Base-by-base conservation (phyloP, 441 rosid species). In the Capsella rubella region DNA sequence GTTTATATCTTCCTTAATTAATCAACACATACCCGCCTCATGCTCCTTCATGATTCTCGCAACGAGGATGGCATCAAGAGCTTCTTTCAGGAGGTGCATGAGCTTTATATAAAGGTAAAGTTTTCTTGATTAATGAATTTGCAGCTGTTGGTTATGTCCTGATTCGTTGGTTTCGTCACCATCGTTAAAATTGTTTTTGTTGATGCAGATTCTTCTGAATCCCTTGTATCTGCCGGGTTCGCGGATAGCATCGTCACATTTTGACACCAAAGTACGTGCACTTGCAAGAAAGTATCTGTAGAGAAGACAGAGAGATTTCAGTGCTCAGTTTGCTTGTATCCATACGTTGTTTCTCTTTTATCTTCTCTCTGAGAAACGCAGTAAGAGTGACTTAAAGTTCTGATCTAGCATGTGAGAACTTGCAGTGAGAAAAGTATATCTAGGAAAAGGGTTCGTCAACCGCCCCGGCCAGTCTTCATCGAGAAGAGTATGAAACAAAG, bases 31-130 rank as follows among this genome's bases (percentile, higher is more conserved):
- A 95, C 97, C 3, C 84, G 97, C 67, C 80, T 95, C 49, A 91
- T 95, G 97, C 90, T 95, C 73, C 99, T 95, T 73, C 98, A 95
- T 62, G 97, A 95, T 87, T 90, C 95, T 8, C 95, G 97, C 47
- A 95, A 91, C 35, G 97, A 95, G 57, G 99, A 95, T 66, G 99
- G 98, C 45, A 93, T 95, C 80, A 95, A 90, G 87, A 91, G 96
- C 87, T 93, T 95, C 83, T 95, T 93, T 72, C 99, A 93, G 75
- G 99, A 95, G 83, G 98, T 93, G 67, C 98, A 95, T 73, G 99
- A 91, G 85, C 97, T 95, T 69, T 95, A 91, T 59, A 87, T 95
- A 40, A 95, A 95, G 95, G 99, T 91, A 80, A 40, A 1, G 0
- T 1, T 46, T 12, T 34, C 2, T 34, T 34, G 35, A 13, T 50